Base-by-base conservation (phyloP, 2,329 filamentous ascomycete genomes). In the Cytospora schulzeri region DNA sequence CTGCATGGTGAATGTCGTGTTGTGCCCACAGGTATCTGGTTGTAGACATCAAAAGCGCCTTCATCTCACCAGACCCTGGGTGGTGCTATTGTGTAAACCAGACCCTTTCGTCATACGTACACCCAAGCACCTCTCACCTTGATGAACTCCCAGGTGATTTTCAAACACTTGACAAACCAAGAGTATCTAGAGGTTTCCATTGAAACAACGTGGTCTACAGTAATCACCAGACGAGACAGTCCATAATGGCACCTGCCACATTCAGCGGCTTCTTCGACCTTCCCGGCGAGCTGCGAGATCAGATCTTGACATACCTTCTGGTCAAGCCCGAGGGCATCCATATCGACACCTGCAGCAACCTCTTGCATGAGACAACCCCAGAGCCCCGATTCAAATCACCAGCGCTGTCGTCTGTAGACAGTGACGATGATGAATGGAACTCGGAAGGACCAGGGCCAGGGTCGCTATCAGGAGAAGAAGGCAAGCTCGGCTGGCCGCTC, bases 211-310 rank as follows among this genome's bases (percentile, higher is more conserved):
- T 24, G 31, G 19, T 38, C 41, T 48, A 33, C 57, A 28, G 22
- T 50, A 51, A 48, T 7, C 5, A 22, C 41, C 8, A 22, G 24
- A 7, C n/a, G 5, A 48, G 41, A 48, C 38, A 45, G 38, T 17
- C 19, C 38, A 45, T 17, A 33, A 29, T 41, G 26, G 28, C 29
- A 15, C 53, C 31, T 5, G 14, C 17, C 51, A 64, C 38, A 17
- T 73, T 73, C 45, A 61, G 68, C 28, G 64, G 66, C 53, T 74
- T 74, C 57, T 73, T 73, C 29, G 71, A 74, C 62, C 69, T 74
- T 15, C 72, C 73, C 12, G 52, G 67, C 11, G 73, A 74, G 63
- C 67, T 74, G 22, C 71, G 71, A 35, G 70, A 71, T 22, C 68
- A 71, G 53, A 72, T 74, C 53, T 64, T 73, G 19, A 61, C 66